These are phyloP conservation scores for Auriscalpium vulgare DNA, from an alignment of 768 basidiomycete species.

Conservation along the genomic window DNA sequence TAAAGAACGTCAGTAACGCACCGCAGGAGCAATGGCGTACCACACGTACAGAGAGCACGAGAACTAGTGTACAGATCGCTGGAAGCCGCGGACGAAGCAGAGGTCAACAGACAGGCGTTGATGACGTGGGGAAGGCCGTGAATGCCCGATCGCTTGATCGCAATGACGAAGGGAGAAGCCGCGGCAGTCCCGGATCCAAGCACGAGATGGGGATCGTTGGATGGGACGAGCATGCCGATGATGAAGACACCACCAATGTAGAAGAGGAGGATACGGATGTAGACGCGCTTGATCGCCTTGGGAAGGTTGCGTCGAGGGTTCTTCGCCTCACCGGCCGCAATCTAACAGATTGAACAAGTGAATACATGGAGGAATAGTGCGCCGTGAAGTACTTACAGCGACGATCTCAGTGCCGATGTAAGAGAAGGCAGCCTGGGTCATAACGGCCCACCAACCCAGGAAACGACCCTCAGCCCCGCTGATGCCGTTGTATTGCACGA, in stretches of 20 bases:
- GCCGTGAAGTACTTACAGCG: conserved; percentile 43
- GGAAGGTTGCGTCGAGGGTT: conserved; percentile 72
- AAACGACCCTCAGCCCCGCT: conserved; percentile 68
- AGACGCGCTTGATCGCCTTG: conserved; percentile 51
- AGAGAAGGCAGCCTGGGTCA: conserved; percentile 88
- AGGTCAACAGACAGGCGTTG: conserved; percentile 77
- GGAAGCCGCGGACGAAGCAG: conserved; percentile 88
- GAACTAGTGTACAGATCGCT: conserved; percentile 88
- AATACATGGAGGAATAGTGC: neutral
- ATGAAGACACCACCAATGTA: conserved; percentile 54
- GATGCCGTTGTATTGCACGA: conserved; percentile 63
- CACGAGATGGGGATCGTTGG: conserved; percentile 46
- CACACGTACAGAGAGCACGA: conserved; percentile 65
- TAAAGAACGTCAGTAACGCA: conserved; percentile 18
- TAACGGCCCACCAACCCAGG: conserved; percentile 59
- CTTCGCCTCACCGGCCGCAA: conserved; percentile 85
- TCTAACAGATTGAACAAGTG: conserved; percentile 32
- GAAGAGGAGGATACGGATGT: conserved; percentile 77
- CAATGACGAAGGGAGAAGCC: conserved; percentile 87
- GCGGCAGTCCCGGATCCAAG: conserved; percentile 54
- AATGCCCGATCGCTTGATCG: conserved; percentile 81
- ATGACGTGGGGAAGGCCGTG: conserved; percentile 76
- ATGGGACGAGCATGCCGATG: conserved; percentile 81
- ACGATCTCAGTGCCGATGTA: conserved; percentile 94
- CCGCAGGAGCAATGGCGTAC: neutral